Base-by-base conservation (phyloP, 805 yeast genomes). In the Metschnikowia sp. region DNA sequence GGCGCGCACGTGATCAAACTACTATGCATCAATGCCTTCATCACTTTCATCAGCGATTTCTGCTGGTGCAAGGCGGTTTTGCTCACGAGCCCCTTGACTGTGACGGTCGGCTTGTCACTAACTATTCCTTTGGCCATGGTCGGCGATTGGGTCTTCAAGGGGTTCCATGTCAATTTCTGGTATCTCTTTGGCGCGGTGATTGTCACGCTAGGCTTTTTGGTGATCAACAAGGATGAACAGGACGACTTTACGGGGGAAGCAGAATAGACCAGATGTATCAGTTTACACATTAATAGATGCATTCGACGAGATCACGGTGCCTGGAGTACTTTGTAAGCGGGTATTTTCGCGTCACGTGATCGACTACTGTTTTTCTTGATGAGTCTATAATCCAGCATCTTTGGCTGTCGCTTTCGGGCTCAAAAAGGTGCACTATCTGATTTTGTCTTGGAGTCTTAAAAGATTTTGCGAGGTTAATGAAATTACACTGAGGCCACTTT, bases 1-100 rank as follows among this genome's bases (percentile, higher is more conserved):
- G 65, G 78, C 1, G 52, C 68, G 0, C 70, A 72, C 34, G 80
- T 85, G 3, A 69, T 82, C 59, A 48, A 66, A 1, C 70, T 90
- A 3, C 68, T 92, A 7, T 42, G 77, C 0, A 51, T 81, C 40
- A 94, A 94, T 64, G 86, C 91, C 49, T 59, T 80, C 32, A 82
- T 89, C 36, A 89, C 97, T 0, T 84, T 94, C 55, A 66, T 91
- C 12, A 85, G 96, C 35, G 99, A 94, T 63, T 90, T 85, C 57
- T 83, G 95, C 59, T 94, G 99, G 99, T 96, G 96, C 32, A 82
- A 88, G 53, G 96, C 98, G 0, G 94, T 91, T 81, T 75, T 94
- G 31, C 70, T 94, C 60, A 94, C 99, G 0, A 85, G 94, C 38
- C 99, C 99, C 2, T 72, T 94, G 54, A 91, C 96, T 0, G 98